Base-by-base conservation (phyloP, 192 early-diverging fungal species). In the Coemansia sp. region DNA sequence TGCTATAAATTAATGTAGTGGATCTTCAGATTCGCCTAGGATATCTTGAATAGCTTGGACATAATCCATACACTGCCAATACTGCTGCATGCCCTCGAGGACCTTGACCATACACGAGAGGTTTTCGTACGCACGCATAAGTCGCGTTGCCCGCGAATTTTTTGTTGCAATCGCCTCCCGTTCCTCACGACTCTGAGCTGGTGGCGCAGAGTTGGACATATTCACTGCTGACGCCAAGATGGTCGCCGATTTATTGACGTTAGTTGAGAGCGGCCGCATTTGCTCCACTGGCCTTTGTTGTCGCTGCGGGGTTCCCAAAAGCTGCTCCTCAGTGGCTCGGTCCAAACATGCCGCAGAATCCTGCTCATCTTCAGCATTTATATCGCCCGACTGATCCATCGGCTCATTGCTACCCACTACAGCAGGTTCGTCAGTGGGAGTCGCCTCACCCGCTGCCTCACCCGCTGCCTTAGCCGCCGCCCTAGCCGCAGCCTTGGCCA, bases 31-130 rank as follows among this genome's bases (percentile, higher is more conserved):
- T 13, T 77, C 81, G 65, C 78, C 76, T 12, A 84, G 67, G 13
- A 84, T 68, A 15, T 76, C 66, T 61, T 84, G 81, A 42, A 84
- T 78, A 4, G 64, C 74, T 20, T 71, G 74, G n/a, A 84, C 71
- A 29, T 84, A 84, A 66, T 84, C 81, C 81, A 84, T 84, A 49
- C 81, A 84, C 65, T 84, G 81, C 81, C 81, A 84, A 64, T 84
- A 84, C 81, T 84, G 81, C 74, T 84, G 81, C 81, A 84, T 84
- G 27, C 81, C 81, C 67, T 84, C 81, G 12, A 84, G 77, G 24
- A 84, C 77, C 68, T 79, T 78, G 34, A 84, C 81, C 81, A 84
- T 84, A 43, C 81, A 84, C 18, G 81, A 84, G n/a, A 84, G 68
- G 62, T 84, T 84, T 40, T 84, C 81, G 52, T 84, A 84, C 2